Percentiles rank a stretch among this genome's conserved stretches.
Evolutionary conservation across 345 rosid species (phyloP).

Genomic region (Theobroma cacao): DNA sequence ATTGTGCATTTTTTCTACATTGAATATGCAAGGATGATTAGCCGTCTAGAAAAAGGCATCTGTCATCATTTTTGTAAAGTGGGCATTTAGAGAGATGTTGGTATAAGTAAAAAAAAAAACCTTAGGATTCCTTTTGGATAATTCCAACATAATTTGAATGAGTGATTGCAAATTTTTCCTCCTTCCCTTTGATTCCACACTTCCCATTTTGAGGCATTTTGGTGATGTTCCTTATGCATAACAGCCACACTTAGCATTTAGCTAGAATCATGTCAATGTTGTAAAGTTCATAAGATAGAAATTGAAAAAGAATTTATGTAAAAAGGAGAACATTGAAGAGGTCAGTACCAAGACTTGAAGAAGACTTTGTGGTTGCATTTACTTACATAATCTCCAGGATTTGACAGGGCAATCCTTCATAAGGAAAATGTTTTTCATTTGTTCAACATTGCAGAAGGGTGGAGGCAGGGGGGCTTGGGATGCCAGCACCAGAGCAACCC

Average conservation of each 20-base stretch:
- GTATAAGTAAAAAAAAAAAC: neutral
- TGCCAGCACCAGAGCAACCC: neutral
- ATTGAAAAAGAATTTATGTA: too few species aligned
- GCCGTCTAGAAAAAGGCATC: neutral
- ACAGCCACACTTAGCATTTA: too few species aligned
- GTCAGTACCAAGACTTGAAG: too few species aligned
- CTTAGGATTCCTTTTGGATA: neutral
- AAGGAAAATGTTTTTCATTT: neutral
- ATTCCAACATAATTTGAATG: neutral
- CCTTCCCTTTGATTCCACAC: neutral
- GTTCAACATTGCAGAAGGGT: neutral
- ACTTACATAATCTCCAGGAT: too few species aligned
- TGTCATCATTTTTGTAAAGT: slow-evolving; percentile 12
- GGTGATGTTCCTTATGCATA: too few species aligned
- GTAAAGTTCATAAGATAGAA: too few species aligned
- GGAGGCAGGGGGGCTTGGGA: neutral
- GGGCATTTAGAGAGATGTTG: neutral
- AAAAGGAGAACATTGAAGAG: too few species aligned
- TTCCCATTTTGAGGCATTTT: neutral
- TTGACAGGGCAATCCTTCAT: neutral
- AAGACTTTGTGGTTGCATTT: too few species aligned
- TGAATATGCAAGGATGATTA: neutral
- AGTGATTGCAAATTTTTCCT: neutral
- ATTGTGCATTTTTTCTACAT: neutral
- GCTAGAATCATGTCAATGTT: too few species aligned